Conservation (phyloP, 108 stramenopile species). For the Skeletonema potamos region DNA sequence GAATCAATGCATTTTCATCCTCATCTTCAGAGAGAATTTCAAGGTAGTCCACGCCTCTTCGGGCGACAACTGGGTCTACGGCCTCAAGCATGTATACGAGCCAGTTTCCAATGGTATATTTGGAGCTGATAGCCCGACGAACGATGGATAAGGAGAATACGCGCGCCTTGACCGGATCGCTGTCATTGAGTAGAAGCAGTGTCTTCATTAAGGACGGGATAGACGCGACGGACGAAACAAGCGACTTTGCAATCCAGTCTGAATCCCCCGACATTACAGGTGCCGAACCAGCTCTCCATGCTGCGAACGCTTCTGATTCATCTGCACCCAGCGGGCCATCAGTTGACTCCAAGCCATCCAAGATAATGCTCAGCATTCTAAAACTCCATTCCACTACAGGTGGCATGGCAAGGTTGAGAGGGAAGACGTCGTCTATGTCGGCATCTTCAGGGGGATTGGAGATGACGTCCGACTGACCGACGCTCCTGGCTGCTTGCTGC, state of each 20-base stretch:
- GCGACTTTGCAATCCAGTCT: conserved; percentile 37
- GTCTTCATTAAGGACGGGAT: conserved; percentile 52
- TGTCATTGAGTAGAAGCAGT: conserved; percentile 38
- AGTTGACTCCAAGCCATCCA: conserved; percentile 40
- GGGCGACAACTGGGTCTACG: conserved; percentile 42
- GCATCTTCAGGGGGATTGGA: conserved; percentile 38
- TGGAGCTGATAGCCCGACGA: conserved; percentile 38
- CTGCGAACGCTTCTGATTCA: conserved; percentile 24
- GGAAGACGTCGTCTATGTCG: conserved; percentile 40
- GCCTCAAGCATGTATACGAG: conserved; percentile 58
- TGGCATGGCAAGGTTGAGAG: conserved; percentile 46
- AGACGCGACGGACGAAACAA: conserved; percentile 39
- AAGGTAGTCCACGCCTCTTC: conserved; percentile 50
- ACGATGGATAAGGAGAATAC: conserved; percentile 37
- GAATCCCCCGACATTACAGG: conserved; percentile 32
- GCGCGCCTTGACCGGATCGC: conserved; percentile 42
- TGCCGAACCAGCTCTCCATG: conserved; percentile 16
- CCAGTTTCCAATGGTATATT: conserved; percentile 49
- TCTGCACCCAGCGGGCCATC: conserved; percentile 35
- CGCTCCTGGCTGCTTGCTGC: conserved; percentile 1
- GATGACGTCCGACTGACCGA: conserved; percentile 17
- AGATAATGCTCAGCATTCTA: conserved; percentile 39
- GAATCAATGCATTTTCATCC: conserved; percentile 46
- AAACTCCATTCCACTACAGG: conserved; percentile 51
- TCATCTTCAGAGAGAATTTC: conserved; percentile 52